A percentile compares a stretch with the other conserved stretches of the same genome.
These are phyloP conservation scores for Paramecium biaurelia DNA, from an alignment of 73 alveolate genomes.

Conservation along the genomic window DNA sequence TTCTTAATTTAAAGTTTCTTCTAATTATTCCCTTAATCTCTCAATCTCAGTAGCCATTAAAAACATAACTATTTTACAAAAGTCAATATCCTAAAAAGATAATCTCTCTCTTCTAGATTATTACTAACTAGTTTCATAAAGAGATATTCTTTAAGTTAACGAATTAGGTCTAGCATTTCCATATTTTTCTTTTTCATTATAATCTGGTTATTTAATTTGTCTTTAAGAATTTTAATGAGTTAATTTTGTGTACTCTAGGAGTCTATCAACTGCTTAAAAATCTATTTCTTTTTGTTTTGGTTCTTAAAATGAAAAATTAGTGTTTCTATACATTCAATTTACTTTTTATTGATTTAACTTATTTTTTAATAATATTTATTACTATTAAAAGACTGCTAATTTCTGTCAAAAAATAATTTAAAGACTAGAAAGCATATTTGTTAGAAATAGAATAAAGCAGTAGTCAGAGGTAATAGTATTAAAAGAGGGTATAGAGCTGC, in stretches of 20 bases:
- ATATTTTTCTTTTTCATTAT: neutral
- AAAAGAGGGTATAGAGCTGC: neutral
- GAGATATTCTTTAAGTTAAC: neutral
- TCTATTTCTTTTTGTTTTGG: neutral
- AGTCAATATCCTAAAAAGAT: conserved; percentile 2
- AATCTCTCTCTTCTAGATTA: neutral
- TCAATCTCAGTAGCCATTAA: conserved; percentile 25
- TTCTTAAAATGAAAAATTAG: neutral
- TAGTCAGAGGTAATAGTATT: neutral
- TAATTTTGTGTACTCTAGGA: neutral
- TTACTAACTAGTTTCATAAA: neutral
- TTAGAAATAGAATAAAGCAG: neutral
- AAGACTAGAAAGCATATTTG: neutral
- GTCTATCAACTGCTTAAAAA: neutral
- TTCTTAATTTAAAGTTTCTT: neutral
- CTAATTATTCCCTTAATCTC: neutral
- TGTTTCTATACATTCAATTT: neutral
- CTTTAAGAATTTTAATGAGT: neutral
- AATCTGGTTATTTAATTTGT: neutral
- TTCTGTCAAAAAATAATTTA: neutral
- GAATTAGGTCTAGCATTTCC: neutral
- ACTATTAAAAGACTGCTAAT: neutral
- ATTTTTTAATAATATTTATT: neutral
- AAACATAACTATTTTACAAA: conserved; percentile 25
- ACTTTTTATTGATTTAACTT: neutral